Percentiles rank a stretch among this genome's conserved stretches.
Conservation (phyloP, 148 eudicot genomes). For the Hydrangea macrophylla region DNA sequence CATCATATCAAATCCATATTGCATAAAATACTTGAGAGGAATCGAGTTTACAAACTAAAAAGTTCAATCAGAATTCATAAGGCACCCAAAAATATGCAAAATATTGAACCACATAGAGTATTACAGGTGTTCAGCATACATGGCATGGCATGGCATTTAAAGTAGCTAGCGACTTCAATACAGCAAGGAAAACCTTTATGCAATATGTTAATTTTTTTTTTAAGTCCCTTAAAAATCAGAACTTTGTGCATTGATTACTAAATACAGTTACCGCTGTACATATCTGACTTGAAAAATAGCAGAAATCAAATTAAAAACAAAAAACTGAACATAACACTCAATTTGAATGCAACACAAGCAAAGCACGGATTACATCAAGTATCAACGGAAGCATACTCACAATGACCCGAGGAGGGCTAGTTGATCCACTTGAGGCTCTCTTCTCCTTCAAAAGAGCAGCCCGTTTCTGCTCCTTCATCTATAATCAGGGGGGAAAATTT, state of each 20-base stretch:
- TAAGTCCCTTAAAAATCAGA: not conserved
- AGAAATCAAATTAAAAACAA: not conserved
- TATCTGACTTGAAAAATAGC: no score
- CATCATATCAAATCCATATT: not conserved
- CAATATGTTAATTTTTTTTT: not conserved
- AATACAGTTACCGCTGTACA: no score
- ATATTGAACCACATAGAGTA: no score
- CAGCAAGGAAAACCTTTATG: not conserved
- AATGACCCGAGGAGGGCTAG: slow-evolving; percentile 83
- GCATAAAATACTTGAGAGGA: no score
- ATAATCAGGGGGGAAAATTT: slow-evolving; percentile 1
- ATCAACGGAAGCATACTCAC: slow-evolving; percentile 34
- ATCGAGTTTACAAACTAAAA: no score
- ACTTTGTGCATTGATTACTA: not conserved
- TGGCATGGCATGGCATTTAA: no score
- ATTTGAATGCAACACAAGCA: not conserved
- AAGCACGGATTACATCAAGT: not conserved
- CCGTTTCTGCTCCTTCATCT: slow-evolving; percentile 79
- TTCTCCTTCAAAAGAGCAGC: slow-evolving; percentile 68
- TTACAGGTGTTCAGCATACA: no score
- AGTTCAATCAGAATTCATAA: no score
- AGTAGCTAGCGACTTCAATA: no score
- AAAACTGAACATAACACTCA: not conserved
- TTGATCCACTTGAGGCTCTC: slow-evolving; percentile 59
- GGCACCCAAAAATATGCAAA: no score